Evolutionary conservation across 2,329 filamentous ascomycete species (phyloP), one percentile per base, ranked within the genome.

Genomic region (Cladosporium sp.): DNA sequence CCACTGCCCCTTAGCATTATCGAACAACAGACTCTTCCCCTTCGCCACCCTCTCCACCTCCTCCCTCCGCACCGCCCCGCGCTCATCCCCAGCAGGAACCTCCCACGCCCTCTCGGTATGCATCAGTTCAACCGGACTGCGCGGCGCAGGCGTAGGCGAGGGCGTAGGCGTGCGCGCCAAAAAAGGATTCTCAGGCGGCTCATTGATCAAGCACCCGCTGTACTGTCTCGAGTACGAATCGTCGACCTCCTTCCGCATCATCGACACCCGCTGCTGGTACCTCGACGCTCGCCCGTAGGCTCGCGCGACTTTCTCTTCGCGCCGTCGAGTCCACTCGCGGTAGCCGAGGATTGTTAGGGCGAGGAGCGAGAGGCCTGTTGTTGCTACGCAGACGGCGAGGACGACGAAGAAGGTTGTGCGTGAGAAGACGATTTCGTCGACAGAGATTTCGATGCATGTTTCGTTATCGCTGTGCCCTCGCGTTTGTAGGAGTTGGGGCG

Each of bases 401-500:
- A 43, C 48, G 33, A 50, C 45, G 40, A 64, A 58, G 33, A 64
- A 51, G 13, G 57, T 91, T 53, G 59, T 56, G 12, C 58, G 57
- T 5, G 60, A 58, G 35, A 63, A 52, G 41, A 57, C 19, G 22
- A 63, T 46, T n/a, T 60, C 41, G 52, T 50, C 35, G n/a, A 47
- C 15, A 33, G 39, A 29, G 27, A 53, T 41, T 8, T 52, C 7
- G 30, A 46, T 43, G 51, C 52, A 57, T 16, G 45, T 32, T 19
- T 16, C n/a, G 11, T 42, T 19, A 39, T 38, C 30, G 29, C 15
- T 27, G 18, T 27, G n/a, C 38, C 7, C 41, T 30, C 15, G 50
- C 19, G 16, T 42, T 20, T 35, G 40, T 12, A 30, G 16, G 8
- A 5, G 27, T 43, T 18, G 13, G 12, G 40, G 35, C 6, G 38